Conservation (phyloP, 345 rosid genomes). For the Streptanthus diversifolius region DNA sequence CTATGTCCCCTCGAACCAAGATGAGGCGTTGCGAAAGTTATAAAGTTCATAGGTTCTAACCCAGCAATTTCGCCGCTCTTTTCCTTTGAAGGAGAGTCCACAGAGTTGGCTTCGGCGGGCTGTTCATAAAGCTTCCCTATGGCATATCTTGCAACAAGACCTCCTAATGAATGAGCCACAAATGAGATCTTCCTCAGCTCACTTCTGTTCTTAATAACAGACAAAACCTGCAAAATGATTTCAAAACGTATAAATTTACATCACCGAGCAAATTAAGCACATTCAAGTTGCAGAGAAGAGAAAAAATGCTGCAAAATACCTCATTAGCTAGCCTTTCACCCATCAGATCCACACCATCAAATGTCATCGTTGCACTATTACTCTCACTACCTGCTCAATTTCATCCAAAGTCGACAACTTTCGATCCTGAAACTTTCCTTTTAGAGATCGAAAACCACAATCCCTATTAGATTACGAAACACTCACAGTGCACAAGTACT, state of each 20-base stretch:
- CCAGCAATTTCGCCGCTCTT: conserved; percentile 61
- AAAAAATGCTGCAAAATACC: conserved; percentile 43
- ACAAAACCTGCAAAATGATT: conserved; percentile 52
- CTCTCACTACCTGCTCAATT: conserved; percentile 71
- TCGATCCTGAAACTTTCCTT: too few species aligned
- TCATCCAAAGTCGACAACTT: not conserved
- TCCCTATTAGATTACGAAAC: not conserved
- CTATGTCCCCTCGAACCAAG: conserved; percentile 91
- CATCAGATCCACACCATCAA: conserved; percentile 91
- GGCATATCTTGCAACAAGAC: conserved; percentile 93
- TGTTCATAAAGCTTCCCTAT: conserved; percentile 69
- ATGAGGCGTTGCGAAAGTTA: conserved; percentile 95
- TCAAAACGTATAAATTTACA: conserved; percentile 2
- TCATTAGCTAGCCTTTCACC: conserved; percentile 92
- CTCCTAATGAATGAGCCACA: conserved; percentile 94
- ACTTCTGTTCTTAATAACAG: conserved; percentile 56
- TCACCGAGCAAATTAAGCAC: not conserved
- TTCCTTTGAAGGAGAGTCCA: conserved; percentile 38
- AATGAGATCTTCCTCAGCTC: conserved; percentile 76
- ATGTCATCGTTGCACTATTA: conserved; percentile 70
- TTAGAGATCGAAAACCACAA: too few species aligned
- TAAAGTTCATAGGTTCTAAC: conserved; percentile 86
- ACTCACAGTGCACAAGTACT: conserved; percentile 86
- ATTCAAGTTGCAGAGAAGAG: conserved; percentile 5
- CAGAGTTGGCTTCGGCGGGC: conserved; percentile 21